These are phyloP conservation scores for Phaeoacremonium minimum DNA, from an alignment of 2,329 filamentous ascomycete genomes.

Conservation along the genomic window DNA sequence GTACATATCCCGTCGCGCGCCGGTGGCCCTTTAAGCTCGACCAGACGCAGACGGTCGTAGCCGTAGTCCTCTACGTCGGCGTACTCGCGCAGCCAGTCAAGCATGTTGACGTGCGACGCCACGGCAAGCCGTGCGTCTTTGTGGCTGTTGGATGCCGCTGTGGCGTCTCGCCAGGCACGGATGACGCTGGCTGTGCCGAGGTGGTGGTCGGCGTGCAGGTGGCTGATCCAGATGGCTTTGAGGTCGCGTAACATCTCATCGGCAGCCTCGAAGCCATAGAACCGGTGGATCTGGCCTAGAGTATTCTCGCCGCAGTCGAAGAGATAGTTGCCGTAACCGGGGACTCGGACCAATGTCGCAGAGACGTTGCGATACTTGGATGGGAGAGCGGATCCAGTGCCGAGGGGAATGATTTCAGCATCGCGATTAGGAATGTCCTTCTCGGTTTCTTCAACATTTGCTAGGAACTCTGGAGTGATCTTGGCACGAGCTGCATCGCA, in stretches of 20 bases:
- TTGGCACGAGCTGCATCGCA: constrained; percentile 42
- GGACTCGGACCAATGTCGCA: constrained; percentile 77
- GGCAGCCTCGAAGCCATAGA: constrained; percentile 63
- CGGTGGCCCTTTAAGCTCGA: constrained; percentile 9
- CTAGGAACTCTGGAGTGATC: constrained; percentile 38
- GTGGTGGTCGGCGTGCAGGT: constrained; percentile 95
- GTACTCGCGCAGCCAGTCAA: constrained; percentile 76
- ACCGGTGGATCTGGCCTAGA: constrained; percentile 76
- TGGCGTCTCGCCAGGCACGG: constrained; percentile 69
- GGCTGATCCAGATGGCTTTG: constrained; percentile 85
- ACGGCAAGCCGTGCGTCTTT: constrained; percentile 49
- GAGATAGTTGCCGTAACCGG: constrained; percentile 81
- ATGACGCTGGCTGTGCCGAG: constrained; percentile 80
- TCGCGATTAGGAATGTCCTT: constrained; percentile 69
- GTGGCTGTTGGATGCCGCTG: constrained; percentile 22
- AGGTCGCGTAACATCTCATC: constrained; percentile 72
- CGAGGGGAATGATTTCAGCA: constrained; percentile 79
- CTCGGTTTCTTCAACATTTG: constrained; percentile 46
- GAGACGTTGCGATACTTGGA: constrained; percentile 97
- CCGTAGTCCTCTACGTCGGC: constrained; percentile 73
- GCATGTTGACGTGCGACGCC: constrained; percentile 67
- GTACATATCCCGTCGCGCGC: constrained; percentile 9
- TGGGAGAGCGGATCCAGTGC: constrained; percentile 85
- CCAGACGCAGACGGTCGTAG: constrained; percentile 45
- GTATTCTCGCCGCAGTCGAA: constrained; percentile 93